phyloP scores from a whole-genome alignment of 495 filamentous ascomycete species.

The Penicillium paxilli region DNA sequence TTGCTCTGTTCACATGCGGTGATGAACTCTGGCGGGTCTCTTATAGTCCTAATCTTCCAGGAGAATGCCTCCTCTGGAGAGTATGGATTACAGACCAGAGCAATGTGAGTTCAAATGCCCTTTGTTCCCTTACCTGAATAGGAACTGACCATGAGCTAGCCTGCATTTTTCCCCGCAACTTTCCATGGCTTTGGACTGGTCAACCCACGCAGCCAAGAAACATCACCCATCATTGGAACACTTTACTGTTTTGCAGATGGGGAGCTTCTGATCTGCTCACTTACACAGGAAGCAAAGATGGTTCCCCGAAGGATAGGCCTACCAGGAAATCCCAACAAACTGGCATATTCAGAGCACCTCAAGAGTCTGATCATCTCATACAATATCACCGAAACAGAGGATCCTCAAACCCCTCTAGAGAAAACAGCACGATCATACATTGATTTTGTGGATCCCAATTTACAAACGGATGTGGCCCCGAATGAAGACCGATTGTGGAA shows the following conservation, averaged over 20 bases:
- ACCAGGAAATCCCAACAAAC: slow-evolving; percentile 42
- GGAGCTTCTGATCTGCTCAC: slow-evolving; percentile 38
- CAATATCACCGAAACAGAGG: slow-evolving; percentile 21
- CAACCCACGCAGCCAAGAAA: slow-evolving; percentile 7
- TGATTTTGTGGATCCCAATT: slow-evolving; percentile 44
- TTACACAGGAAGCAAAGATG: slow-evolving; percentile 33
- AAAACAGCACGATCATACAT: slow-evolving; percentile 33
- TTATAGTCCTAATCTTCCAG: slow-evolving; percentile 16
- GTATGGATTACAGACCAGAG: slow-evolving; percentile 49
- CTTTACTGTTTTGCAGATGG: slow-evolving; percentile 47
- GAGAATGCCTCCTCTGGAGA: slow-evolving; percentile 30
- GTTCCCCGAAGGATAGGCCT: slow-evolving; percentile 45
- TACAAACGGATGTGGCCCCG: slow-evolving; percentile 24
- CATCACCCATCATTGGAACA: slow-evolving; percentile 21
- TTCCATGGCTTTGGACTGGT: slow-evolving; percentile 36
- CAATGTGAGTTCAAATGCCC: slow-evolving; percentile 31
- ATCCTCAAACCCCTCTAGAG: slow-evolving; percentile 23
- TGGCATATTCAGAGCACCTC: slow-evolving; percentile 42
- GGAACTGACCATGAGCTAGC: slow-evolving; percentile 19
- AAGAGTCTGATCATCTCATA: slow-evolving; percentile 45
- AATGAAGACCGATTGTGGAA: slow-evolving; percentile 25
- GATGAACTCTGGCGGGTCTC: slow-evolving; percentile 43
- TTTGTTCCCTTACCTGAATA: background rate
- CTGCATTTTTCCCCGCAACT: slow-evolving; percentile 38
- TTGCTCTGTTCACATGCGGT: slow-evolving; percentile 39